Percentiles rank a stretch among this genome's conserved stretches.
phyloP scores from a whole-genome alignment of 1,284 basidiomycete genomes.

The Lignosus rhinocerotis region DNA sequence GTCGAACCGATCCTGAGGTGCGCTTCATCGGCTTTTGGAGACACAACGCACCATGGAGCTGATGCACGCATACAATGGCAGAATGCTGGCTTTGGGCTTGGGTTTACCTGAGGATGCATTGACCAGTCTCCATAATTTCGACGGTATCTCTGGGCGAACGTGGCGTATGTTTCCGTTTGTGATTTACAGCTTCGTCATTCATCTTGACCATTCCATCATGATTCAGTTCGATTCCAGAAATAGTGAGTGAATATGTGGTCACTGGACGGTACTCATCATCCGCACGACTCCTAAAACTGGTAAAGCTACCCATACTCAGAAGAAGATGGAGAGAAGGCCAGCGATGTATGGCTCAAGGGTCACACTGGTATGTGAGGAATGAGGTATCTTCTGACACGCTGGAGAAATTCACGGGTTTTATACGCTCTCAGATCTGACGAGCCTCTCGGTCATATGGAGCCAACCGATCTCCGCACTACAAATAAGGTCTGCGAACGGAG shows the following conservation, averaged over 20 bases:
- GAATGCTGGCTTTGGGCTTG: constrained; percentile 31
- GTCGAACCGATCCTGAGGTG: constrained; percentile 34
- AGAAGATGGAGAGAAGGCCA: background rate
- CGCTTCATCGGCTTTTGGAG: background rate
- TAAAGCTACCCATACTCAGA: background rate
- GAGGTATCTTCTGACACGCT: background rate
- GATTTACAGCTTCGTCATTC: background rate
- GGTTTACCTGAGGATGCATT: constrained; percentile 37
- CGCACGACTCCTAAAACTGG: background rate
- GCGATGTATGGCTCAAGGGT: background rate
- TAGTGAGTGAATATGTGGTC: constrained; percentile 29
- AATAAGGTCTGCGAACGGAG: background rate
- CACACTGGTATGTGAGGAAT: background rate
- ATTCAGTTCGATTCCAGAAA: constrained; percentile 36
- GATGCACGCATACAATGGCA: background rate
- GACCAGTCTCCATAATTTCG: constrained; percentile 37
- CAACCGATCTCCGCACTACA: background rate
- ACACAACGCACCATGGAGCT: background rate
- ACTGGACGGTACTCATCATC: background rate
- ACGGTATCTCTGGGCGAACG: constrained; percentile 21
- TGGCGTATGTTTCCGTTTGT: constrained; percentile 29
- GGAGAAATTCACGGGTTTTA: background rate
- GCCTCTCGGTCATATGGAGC: background rate
- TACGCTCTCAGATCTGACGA: background rate
- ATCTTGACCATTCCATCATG: background rate